Conservation (phyloP, 768 basidiomycete genomes). For the Galerina marginata region DNA sequence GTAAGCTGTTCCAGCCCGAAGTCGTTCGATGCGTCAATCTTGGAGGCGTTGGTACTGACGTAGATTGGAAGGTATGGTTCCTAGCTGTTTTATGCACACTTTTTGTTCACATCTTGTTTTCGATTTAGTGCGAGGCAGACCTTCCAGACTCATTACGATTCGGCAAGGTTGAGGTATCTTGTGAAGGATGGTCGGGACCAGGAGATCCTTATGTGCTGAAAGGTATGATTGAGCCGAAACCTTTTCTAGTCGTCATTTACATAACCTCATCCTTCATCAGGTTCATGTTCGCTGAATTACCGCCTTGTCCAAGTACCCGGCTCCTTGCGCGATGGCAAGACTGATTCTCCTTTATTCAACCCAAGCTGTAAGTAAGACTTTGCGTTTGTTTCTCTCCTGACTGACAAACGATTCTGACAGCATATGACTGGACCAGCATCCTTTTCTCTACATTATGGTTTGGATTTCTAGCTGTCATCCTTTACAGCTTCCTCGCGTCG, state of each 20-base stretch:
- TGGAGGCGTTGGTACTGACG: constrained; percentile 73
- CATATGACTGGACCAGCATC: constrained; percentile 49
- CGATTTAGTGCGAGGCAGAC: constrained; percentile 84
- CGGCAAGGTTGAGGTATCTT: constrained; percentile 83
- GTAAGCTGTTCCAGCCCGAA: constrained; percentile 78
- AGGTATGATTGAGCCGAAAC: constrained; percentile 48
- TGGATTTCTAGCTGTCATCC: constrained; percentile 52
- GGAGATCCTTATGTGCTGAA: constrained; percentile 87
- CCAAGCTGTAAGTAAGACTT: constrained; percentile 32
- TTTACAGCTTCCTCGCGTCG: constrained; percentile 64
- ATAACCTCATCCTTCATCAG: constrained; percentile 41
- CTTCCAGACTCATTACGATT: constrained; percentile 83
- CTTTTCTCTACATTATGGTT: constrained; percentile 66
- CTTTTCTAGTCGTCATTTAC: not conserved
- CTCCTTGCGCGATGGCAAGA: constrained; percentile 38
- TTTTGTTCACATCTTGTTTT: not conserved
- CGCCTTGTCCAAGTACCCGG: constrained; percentile 73
- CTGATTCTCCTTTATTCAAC: constrained; percentile 32
- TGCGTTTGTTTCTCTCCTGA: not conserved
- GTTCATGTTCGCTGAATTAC: constrained; percentile 89
- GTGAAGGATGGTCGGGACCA: constrained; percentile 87
- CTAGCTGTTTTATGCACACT: not conserved
- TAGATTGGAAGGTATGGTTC: constrained; percentile 85
- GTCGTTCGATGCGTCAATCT: constrained; percentile 84
- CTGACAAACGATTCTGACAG: constrained; percentile 33